Evolutionary conservation across 768 basidiomycete species (phyloP).

Genomic region (Pleurotus giganteus): DNA sequence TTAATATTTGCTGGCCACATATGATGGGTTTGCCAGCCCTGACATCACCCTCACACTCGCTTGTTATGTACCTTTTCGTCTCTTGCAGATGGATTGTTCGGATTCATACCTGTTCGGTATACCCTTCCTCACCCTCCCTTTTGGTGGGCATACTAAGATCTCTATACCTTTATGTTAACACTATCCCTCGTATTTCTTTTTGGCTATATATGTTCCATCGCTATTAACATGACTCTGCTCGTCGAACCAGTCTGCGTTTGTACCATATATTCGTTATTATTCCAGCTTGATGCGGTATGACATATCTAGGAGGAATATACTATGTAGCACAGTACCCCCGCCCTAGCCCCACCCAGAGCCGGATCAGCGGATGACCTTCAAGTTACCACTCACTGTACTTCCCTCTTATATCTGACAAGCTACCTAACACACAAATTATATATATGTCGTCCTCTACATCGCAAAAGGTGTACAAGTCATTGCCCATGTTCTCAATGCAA

Average conservation of each 20-base stretch:
- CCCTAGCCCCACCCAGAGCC: no score
- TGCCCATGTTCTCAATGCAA: slow-evolving; percentile 77
- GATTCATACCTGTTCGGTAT: slow-evolving; percentile 9
- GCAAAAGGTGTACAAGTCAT: slow-evolving; percentile 36
- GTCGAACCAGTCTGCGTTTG: no score
- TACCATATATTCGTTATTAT: no score
- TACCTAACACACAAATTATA: no score
- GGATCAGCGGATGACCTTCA: no score
- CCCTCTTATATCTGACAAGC: no score
- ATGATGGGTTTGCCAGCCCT: neutral
- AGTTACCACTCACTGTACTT: no score
- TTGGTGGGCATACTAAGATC: slow-evolving; percentile 1
- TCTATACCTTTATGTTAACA: slow-evolving; percentile 10
- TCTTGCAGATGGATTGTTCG: slow-evolving; percentile 7
- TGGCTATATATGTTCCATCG: slow-evolving; percentile 10
- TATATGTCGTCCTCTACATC: slow-evolving; percentile 17
- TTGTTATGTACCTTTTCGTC: slow-evolving; percentile 3
- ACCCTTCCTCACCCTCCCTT: neutral
- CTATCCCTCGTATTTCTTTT: slow-evolving; percentile 6
- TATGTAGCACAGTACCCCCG: slow-evolving; percentile 23
- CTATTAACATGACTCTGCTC: neutral
- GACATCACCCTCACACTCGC: neutral
- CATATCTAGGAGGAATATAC: slow-evolving; percentile 28
- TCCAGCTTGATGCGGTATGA: slow-evolving; percentile 12
- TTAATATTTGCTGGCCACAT: slow-evolving; percentile 3